phyloP scores from a whole-genome alignment of 2,329 filamentous ascomycete genomes.

The Cladosporium cucumerinum region DNA sequence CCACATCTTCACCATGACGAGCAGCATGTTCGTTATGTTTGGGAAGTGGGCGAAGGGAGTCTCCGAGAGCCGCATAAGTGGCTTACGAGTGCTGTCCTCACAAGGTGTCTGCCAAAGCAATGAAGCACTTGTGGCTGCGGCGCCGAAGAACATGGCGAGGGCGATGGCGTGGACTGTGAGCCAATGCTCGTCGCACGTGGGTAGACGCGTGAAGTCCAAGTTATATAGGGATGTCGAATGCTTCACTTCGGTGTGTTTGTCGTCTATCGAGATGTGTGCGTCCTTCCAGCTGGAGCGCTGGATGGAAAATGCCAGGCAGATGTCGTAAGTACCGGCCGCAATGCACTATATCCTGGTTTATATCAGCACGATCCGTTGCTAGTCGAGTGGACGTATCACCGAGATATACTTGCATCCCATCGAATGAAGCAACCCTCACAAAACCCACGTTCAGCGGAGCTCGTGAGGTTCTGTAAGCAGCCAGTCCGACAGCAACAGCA shows the following conservation, averaged over 20 bases:
- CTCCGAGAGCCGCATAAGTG: neutral
- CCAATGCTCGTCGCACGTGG: neutral
- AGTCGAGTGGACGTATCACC: no score
- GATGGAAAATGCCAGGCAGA: neutral
- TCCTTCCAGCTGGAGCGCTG: neutral
- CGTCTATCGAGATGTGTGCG: neutral
- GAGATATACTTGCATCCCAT: neutral
- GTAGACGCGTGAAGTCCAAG: neutral
- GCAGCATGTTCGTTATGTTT: neutral
- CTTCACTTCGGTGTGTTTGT: neutral
- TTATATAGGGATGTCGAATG: neutral
- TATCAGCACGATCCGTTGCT: neutral
- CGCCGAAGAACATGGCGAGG: neutral
- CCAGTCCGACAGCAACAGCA: neutral
- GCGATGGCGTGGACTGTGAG: neutral
- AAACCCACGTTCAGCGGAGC: neutral
- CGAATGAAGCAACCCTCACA: neutral
- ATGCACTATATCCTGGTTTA: neutral
- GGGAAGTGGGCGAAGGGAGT: neutral
- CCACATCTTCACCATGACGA: neutral
- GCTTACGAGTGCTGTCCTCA: neutral
- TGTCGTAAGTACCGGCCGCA: neutral
- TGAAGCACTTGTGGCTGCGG: neutral
- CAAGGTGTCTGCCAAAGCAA: neutral
- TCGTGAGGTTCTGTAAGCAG: neutral